Base-by-base conservation (phyloP, 1,139 yeast genomes). In the Saccharomyces hybrid region DNA sequence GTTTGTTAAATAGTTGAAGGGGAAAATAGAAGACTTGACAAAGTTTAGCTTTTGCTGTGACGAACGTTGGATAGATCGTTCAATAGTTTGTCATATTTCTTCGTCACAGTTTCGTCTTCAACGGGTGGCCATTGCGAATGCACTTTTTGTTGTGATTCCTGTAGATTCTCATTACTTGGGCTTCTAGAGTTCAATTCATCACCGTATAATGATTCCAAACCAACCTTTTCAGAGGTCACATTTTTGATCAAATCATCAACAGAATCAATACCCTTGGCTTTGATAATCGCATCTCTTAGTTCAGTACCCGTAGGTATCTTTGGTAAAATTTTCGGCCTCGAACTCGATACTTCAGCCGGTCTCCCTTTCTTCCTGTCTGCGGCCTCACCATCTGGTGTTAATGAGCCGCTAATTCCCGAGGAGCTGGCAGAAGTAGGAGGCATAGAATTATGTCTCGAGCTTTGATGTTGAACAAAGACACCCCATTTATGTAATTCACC, bases 401-500 rank as follows among this genome's bases (percentile, higher is more conserved):
- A 27, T 16, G 44, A 1, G 2, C 26, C 13, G 25, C 25, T 38
- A 48, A 46, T 31, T 34, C 47, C 27, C 34, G 47, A 14, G 51
- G 52, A 32, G 9, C 38, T 23, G 14, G n/a, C 3, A 7, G 34
- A 4, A 8, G 25, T 19, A 23, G 34, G 46, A 32, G 16, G 9
- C 78, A 78, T 29, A 25, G 49, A 44, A 8, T 27, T 50, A 58
- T 74, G 68, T 26, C 75, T 62, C 25, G 74, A 75, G 32, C 75
- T 70, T 57, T 82, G 78, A 65, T 81, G 87, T 65, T 84, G 87
- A 62, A 85, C 83, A 63, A 81, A 84, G 64, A 79, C 81, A 14
- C 95, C 95, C 81, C 88, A 82, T 70, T 86, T 83, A 70, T 88
- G 96, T 58, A 89, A 78, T 65, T 88, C 96, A 60, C 97, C 97